Conservation (phyloP, 2,329 filamentous ascomycete genomes). For the Escovopsis sp. region DNA sequence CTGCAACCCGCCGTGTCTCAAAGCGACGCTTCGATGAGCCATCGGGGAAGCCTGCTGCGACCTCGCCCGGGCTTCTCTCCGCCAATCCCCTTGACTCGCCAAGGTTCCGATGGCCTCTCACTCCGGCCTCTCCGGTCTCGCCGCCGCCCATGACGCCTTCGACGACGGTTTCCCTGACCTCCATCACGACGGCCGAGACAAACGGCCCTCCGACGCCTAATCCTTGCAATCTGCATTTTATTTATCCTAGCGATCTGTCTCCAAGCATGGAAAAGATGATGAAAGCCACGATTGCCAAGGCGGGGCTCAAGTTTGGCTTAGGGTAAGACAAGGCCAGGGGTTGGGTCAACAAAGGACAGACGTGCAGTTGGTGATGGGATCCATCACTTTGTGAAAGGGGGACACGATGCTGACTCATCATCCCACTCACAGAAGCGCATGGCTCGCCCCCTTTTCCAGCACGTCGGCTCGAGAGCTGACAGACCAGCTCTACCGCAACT, state of each 20-base stretch:
- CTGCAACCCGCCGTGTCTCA: constrained; percentile 10
- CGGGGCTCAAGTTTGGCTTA: constrained; percentile 29
- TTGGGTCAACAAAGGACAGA: too few species aligned
- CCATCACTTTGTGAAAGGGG: too few species aligned
- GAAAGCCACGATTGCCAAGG: constrained; percentile 32
- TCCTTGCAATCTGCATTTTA: constrained; percentile 33
- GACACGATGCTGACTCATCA: background rate
- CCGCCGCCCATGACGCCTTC: constrained; percentile 32
- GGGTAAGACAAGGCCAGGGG: constrained; percentile 24
- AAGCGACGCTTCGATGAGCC: constrained; percentile 11
- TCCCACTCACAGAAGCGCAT: constrained; percentile 17
- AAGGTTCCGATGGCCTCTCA: constrained; percentile 16
- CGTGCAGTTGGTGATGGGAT: too few species aligned
- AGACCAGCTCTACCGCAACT: constrained; percentile 37
- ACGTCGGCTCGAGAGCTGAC: constrained; percentile 30
- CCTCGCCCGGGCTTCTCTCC: constrained; percentile 19
- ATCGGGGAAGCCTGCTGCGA: constrained; percentile 5
- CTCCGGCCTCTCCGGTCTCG: constrained; percentile 25
- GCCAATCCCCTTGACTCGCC: constrained; percentile 13
- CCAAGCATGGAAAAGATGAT: constrained; percentile 32
- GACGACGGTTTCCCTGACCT: constrained; percentile 25
- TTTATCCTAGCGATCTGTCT: constrained; percentile 31
- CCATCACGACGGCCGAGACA: constrained; percentile 17
- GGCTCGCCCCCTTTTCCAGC: constrained; percentile 28
- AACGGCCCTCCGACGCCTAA: constrained; percentile 19